These are phyloP conservation scores for Venturiaceae sp. DNA, from an alignment of 2,329 filamentous ascomycete species.

Conservation along the genomic window DNA sequence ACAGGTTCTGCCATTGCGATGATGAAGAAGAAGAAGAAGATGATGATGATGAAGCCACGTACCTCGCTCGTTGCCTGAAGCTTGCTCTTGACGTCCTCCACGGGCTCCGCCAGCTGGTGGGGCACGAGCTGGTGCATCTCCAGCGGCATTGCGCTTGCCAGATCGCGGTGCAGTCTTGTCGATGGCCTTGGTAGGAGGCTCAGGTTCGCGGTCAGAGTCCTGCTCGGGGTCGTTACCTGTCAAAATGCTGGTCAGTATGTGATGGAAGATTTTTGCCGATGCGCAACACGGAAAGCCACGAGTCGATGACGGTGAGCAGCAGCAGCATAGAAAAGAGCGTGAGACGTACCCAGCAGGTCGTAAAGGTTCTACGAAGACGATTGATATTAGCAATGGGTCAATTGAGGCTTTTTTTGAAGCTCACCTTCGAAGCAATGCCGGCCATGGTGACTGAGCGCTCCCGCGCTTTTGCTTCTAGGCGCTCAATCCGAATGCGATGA, in stretches of 20 bases:
- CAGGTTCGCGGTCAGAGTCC: conserved; percentile 63
- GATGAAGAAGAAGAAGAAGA: background rate
- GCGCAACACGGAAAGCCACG: conserved; percentile 10
- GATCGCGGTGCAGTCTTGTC: conserved; percentile 71
- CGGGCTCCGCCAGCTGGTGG: conserved; percentile 19
- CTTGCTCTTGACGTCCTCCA: conserved; percentile 38
- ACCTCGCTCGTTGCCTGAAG: conserved; percentile 80
- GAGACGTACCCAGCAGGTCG: conserved; percentile 83
- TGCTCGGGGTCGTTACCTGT: conserved; percentile 61
- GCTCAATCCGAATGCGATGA: conserved; percentile 15
- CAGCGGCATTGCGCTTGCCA: conserved; percentile 80
- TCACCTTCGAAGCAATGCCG: conserved; percentile 25
- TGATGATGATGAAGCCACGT: conserved; percentile 38
- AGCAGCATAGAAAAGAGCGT: conserved; percentile 18
- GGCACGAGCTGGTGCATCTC: conserved; percentile 50
- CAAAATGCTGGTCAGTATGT: conserved; percentile 16
- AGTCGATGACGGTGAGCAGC: conserved; percentile 10
- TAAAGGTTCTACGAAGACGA: conserved; percentile 68
- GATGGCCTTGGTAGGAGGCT: conserved; percentile 76
- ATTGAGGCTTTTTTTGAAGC: conserved; percentile 10
- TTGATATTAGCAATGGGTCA: conserved; percentile 24
- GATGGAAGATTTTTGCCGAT: background rate
- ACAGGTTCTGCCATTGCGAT: background rate
- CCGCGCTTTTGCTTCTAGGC: conserved; percentile 28
- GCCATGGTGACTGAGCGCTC: conserved; percentile 31